Base-by-base conservation (phyloP, 208 protist species). In the Trypanosoma theileri region DNA sequence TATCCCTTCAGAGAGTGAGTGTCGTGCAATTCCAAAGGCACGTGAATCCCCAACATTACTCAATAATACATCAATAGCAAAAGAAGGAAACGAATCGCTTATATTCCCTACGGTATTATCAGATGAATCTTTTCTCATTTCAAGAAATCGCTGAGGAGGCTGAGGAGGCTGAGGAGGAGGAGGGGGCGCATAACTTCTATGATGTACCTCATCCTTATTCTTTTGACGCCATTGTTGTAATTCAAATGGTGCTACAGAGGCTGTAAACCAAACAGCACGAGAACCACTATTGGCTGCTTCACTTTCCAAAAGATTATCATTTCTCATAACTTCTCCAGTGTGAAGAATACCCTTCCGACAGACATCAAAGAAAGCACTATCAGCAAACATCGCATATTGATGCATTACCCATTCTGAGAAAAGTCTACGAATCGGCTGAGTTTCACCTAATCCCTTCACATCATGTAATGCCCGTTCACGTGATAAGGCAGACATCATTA, bases 321-420 rank as follows among this genome's bases (percentile, higher is more conserved):
- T 60, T n/a, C 4, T 59, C 73, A 4, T 59, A 11, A 52, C 42
- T 6, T 44, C 59, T 28, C 40, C 26, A 41, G 17, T 22, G 48
- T 45, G 1, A 14, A 22, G 9, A 31, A 48, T 46, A 45, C 31
- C 44, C 19, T 40, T 50, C 9, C 35, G 53, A 55, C 73, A 91
- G 10, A 70, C 72, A 42, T 64, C 59, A 48, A 94, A 87, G 54
- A 94, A 86, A 16, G 79, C 73, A 8, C 74, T 63, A 58, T 94
- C 89, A 3, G 86, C 81, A 55, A 66, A 69, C 53, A 92, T 74
- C 11, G 89, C 86, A 79, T 95, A 95, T 66, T 95, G 86, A 46
- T 92, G 82, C 72, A 89, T 80, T 41, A 92, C 86, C 80, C 79
- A 87, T 16, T 92, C 89, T 9, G 77, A 82, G 26, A 95, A 64